These are phyloP conservation scores for Xylaria sp. DNA, from an alignment of 2,329 filamentous ascomycete species.

Conservation along the genomic window DNA sequence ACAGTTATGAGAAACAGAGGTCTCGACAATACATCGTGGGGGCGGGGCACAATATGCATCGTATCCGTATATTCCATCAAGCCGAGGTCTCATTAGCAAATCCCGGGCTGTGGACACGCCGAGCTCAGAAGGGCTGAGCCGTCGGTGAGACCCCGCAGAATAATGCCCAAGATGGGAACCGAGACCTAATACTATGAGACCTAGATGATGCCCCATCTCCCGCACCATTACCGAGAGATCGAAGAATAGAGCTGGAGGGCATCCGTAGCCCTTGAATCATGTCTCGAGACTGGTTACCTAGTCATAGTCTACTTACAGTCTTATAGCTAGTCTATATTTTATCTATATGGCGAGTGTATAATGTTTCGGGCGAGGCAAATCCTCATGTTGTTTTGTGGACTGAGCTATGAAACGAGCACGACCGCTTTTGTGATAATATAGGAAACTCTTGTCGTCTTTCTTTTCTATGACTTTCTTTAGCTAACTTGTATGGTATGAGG, in stretches of 20 bases:
- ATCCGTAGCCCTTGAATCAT: background rate
- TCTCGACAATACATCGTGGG: background rate
- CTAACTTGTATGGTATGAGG: background rate
- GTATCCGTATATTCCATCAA: background rate
- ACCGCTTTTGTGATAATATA: no score
- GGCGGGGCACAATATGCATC: background rate
- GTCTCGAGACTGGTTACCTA: background rate
- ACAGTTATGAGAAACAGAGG: background rate
- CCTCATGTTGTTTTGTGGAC: background rate
- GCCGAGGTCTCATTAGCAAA: conserved; percentile 4
- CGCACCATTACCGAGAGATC: background rate
- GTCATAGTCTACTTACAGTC: background rate
- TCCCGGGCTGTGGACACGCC: background rate
- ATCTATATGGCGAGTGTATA: background rate
- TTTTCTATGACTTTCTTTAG: background rate
- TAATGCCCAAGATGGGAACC: background rate
- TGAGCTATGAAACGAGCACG: background rate
- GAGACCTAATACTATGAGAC: background rate
- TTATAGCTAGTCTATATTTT: background rate
- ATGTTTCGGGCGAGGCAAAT: background rate
- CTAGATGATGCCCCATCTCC: background rate
- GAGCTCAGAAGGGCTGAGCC: background rate
- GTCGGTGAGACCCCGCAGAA: background rate
- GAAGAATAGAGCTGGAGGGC: background rate
- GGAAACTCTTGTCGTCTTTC: background rate